These are phyloP conservation scores for Phytophthora rubi DNA, from an alignment of 352 stramenopile species.

Conservation along the genomic window DNA sequence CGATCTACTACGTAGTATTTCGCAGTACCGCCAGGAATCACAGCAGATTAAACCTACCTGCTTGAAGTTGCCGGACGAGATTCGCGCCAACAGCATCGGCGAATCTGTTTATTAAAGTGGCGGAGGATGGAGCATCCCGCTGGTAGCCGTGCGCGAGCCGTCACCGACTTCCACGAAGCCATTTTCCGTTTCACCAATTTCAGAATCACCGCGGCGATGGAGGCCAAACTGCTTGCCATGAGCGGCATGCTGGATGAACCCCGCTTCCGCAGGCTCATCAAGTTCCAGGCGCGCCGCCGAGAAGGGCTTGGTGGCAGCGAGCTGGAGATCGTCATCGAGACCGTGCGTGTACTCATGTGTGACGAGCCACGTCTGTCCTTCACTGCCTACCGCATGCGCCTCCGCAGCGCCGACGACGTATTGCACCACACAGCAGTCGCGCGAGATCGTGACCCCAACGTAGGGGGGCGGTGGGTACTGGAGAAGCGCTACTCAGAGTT, in stretches of 20 bases:
- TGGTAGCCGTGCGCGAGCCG: not conserved
- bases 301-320: constrained; percentile 44
- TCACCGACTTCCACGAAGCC: not conserved
- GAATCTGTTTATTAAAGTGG: not conserved
- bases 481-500: constrained; percentile 72
- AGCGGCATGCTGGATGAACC: constrained; percentile 47
- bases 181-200: not conserved
- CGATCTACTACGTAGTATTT: not conserved
- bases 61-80: not conserved
- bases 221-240: constrained; percentile 31
- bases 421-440: constrained; percentile 26
- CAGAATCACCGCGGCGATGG: constrained; percentile 14
- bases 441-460: constrained; percentile 19
- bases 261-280: constrained; percentile 54
- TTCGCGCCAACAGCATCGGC: not conserved
- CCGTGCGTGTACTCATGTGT: constrained; percentile 25
- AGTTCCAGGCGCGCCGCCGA: constrained; percentile 64
- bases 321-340: constrained; percentile 51
- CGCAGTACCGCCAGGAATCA: not conserved
- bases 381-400: constrained; percentile 64
- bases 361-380: constrained; percentile 42
- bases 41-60: not conserved
- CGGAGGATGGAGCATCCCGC: not conserved
- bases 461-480: constrained; percentile 50
- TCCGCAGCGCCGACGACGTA: constrained; percentile 45